Conservation (phyloP, 768 basidiomycete species). For the Suillus placidus region DNA sequence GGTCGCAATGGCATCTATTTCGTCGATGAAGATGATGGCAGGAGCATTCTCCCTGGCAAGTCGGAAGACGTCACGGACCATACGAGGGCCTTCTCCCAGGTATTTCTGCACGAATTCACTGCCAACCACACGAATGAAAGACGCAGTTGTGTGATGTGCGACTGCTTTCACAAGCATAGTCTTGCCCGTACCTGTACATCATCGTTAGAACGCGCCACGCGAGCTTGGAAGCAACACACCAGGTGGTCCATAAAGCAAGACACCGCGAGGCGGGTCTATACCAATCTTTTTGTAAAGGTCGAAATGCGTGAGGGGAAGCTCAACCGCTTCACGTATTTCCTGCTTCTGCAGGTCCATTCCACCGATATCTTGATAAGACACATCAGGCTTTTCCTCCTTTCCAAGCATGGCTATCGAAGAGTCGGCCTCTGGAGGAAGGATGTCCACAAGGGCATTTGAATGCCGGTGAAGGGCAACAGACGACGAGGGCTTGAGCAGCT, state of each 20-base stretch:
- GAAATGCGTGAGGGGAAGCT: conserved; percentile 94
- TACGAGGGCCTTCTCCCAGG: conserved; percentile 97
- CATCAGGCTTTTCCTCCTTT: conserved; percentile 93
- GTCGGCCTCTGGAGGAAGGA: conserved; percentile 97
- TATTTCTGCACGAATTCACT: conserved; percentile 99
- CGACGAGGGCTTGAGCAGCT: conserved; percentile 94
- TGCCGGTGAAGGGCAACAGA: conserved; percentile 99
- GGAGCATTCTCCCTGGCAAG: conserved; percentile 97
- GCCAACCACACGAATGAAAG: conserved; percentile 98
- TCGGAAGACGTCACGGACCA: conserved; percentile 99
- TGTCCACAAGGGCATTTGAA: conserved; percentile 98
- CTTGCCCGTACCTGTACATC: conserved; percentile 87
- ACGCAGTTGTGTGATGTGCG: conserved; percentile 94
- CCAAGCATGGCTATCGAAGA: conserved; percentile 95
- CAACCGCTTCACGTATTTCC: conserved; percentile 98
- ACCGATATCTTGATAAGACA: conserved; percentile 91
- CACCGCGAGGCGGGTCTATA: conserved; percentile 97
- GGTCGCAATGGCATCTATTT: conserved; percentile 97
- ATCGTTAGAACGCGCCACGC: conserved; percentile 11
- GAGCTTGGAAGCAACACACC: conserved; percentile 48
- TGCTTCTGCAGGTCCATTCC: conserved; percentile 99
- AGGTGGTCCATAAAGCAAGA: conserved; percentile 94
- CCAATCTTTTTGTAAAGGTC: conserved; percentile 99
- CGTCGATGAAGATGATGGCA: conserved; percentile 99
- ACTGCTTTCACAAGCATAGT: conserved; percentile 99